Base-by-base conservation (phyloP, 352 stramenopile species). In the Phytophthora sp. region DNA sequence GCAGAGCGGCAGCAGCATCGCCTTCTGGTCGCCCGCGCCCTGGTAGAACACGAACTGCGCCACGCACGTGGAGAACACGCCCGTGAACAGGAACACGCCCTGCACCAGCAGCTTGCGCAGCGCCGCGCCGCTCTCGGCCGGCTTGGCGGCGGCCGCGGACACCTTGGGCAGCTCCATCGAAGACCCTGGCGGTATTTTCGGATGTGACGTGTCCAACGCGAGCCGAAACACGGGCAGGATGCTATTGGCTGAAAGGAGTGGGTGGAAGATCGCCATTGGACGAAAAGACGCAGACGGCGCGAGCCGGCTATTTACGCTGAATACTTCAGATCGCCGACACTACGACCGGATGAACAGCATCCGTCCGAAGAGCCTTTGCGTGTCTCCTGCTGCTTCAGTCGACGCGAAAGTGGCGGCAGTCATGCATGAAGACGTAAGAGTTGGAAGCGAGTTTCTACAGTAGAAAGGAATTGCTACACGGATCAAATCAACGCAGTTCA, bases 41-140 rank as follows among this genome's bases (percentile, higher is more conserved):
- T 93, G 82, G 59, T 95, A 95, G 60, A 94, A 95, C 15, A 92
- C 71, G 61, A 80, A 92, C 72, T 95, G 87, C 51, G 84, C 84
- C n/a, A 82, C 76, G 54, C 87, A 95, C 18, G 87, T 95, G 24
- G 87, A 95, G 56, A 93, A 82, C 4, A 95, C 83, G 38, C 87
- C 87, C n/a, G 87, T 95, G 68, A 74, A 71, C 5, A 95, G 74
- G 67, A 95, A 95, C 0, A 94, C 69, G 37, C 62, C 67, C 68
- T 94, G 85, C 32, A 90, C 79, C 21, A 64, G 5, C 35, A 76
- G 18, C 38, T 69, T 74, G 1, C 32, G 45, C 35, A 65, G 34
- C 32, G 52, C 39, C 0, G 46, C 41, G 12, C 39, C 24, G 18
- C 18, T 35, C 28, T 54, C 44, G 17, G 21, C 26, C n/a, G 43